These are phyloP conservation scores for Plasmopara muralis DNA, from an alignment of 352 stramenopile species.

Conservation along the genomic window DNA sequence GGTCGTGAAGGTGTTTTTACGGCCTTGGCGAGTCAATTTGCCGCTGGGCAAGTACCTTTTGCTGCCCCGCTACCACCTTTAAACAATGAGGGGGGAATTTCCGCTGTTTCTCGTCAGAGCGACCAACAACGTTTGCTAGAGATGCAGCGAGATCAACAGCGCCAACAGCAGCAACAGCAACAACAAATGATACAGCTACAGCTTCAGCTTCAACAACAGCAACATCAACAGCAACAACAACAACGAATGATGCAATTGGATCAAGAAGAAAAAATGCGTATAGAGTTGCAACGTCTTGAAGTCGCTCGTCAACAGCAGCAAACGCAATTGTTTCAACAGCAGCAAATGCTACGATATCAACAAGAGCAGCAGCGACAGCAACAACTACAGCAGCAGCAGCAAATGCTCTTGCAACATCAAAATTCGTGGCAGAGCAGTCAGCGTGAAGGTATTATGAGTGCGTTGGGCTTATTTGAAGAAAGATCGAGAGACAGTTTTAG, in stretches of 20 bases:
- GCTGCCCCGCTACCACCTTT: conserved; percentile 26
- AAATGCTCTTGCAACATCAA: conserved; percentile 69
- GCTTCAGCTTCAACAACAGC: conserved; percentile 35
- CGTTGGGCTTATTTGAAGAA: conserved; percentile 58
- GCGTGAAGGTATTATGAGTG: conserved; percentile 73
- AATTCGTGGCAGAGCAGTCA: conserved; percentile 71
- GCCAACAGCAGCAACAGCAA: conserved; percentile 37
- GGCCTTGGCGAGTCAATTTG: conserved; percentile 71
- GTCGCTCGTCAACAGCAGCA: conserved; percentile 67
- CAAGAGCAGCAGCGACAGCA: conserved; percentile 56
- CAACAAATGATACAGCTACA: conserved; percentile 55
- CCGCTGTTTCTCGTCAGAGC: conserved; percentile 24
- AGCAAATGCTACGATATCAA: conserved; percentile 57
- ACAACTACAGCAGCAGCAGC: conserved; percentile 38
- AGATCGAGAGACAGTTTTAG: conserved; percentile 21
- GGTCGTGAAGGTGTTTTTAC: conserved; percentile 64
- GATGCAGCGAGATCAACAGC: conserved; percentile 55
- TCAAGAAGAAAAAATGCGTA: conserved; percentile 69
- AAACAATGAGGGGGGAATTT: conserved; percentile 14
- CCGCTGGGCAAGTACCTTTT: conserved; percentile 66
- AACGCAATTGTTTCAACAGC: conserved; percentile 45
- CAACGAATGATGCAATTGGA: conserved; percentile 49
- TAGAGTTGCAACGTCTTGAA: conserved; percentile 79
- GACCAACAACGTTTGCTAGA: conserved; percentile 48
- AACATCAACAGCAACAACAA: conserved; percentile 63